A percentile compares a stretch with the other conserved stretches of the same genome.
Conservation (phyloP, 768 basidiomycete species). For the Serendipita indica region DNA sequence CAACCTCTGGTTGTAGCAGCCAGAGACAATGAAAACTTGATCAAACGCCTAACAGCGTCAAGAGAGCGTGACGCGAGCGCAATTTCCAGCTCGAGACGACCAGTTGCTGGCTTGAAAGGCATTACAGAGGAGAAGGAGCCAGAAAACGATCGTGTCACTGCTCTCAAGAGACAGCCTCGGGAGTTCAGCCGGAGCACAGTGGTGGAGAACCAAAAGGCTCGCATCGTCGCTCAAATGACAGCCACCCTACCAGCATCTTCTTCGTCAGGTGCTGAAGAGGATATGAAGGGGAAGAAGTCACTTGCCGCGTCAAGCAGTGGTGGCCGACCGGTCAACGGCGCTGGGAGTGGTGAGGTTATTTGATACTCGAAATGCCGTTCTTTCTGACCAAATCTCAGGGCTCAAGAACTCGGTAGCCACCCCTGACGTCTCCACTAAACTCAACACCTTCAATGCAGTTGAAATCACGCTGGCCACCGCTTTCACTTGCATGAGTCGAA, state of each 20-base stretch:
- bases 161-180: slow-evolving; percentile 18
- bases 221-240: slow-evolving; percentile 90
- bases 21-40: background rate
- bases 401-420: slow-evolving; percentile 19
- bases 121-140: slow-evolving; percentile 34
- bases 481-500: slow-evolving; percentile 50
- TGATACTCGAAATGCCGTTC: background rate
- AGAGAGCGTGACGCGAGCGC: slow-evolving; percentile 23
- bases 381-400: slow-evolving; percentile 11
- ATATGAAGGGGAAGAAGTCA: slow-evolving; percentile 22
- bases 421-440: slow-evolving; percentile 17
- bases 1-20: slow-evolving; percentile 64
- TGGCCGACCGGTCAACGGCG: background rate
- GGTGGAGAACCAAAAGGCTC: slow-evolving; percentile 78
- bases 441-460: slow-evolving; percentile 55
- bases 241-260: slow-evolving; percentile 30
- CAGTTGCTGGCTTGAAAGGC: slow-evolving; percentile 30
- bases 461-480: slow-evolving; percentile 38
- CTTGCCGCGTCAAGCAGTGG: background rate
- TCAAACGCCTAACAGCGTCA: slow-evolving; percentile 9
- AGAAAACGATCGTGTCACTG: slow-evolving; percentile 22
- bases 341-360: background rate
- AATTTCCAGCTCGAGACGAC: slow-evolving; percentile 15
- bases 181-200: slow-evolving; percentile 39
- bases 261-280: slow-evolving; percentile 24